phyloP scores from a whole-genome alignment of 441 rosid species.

The Caryocar brasiliense region DNA sequence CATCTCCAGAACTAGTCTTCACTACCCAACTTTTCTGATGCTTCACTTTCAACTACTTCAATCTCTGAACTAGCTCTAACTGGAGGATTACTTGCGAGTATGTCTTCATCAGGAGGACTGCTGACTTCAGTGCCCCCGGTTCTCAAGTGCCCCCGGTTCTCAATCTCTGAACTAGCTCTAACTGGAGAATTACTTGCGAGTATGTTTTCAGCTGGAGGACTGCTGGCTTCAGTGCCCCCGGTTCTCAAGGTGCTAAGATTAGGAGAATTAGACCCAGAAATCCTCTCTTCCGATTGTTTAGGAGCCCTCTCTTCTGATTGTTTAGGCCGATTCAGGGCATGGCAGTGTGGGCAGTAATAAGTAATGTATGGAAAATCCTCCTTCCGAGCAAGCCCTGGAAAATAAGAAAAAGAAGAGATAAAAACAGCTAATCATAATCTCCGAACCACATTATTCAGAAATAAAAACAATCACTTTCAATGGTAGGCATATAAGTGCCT shows the following conservation, averaged over 20 bases:
- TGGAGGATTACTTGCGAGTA: constrained; percentile 9
- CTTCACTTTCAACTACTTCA: constrained; percentile 17
- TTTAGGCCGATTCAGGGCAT: constrained; percentile 60
- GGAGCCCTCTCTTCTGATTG: constrained; percentile 36
- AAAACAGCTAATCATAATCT: background rate
- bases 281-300: constrained; percentile 31
- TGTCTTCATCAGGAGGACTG: constrained; percentile 15
- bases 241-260: constrained; percentile 8
- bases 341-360: constrained; percentile 86
- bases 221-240: constrained; percentile 12
- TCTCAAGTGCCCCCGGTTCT: too few relatives aligned
- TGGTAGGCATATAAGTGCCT: background rate
- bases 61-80: constrained; percentile 14
- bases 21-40: background rate
- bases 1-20: background rate
- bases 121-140: constrained; percentile 8
- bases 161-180: constrained; percentile 18
- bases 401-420: too few relatives aligned
- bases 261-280: constrained; percentile 22
- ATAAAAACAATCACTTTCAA: background rate
- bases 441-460: background rate
- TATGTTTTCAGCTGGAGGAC: constrained; percentile 11
- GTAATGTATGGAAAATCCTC: constrained; percentile 74
- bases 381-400: constrained; percentile 69
- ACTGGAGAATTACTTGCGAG: constrained; percentile 9